Conservation (phyloP, 2,329 filamentous ascomycete genomes). For the Aspergillus clavatus region DNA sequence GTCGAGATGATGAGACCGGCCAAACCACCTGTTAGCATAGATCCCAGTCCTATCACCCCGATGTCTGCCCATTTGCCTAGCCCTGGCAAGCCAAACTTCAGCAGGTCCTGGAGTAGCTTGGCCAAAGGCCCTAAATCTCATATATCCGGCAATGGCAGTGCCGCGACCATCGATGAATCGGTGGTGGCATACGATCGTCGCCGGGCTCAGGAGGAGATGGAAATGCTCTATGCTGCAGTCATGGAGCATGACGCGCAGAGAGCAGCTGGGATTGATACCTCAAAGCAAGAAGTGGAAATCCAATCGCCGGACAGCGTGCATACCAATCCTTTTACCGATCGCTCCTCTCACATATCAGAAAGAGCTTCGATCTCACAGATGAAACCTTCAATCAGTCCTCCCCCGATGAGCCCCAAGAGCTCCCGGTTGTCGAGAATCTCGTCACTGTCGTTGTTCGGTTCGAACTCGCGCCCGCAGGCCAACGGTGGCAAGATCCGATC, state of each 20-base stretch:
- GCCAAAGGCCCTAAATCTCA: constrained; percentile 32
- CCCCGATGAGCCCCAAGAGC: constrained; percentile 29
- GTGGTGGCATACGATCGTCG: constrained; percentile 69
- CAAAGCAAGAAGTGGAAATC: constrained; percentile 14
- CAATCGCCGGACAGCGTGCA: constrained; percentile 23
- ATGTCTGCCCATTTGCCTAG: constrained; percentile 29
- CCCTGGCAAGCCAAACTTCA: constrained; percentile 34
- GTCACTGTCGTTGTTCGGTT: constrained; percentile 40
- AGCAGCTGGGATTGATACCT: constrained; percentile 20
- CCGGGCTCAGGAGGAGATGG: constrained; percentile 76
- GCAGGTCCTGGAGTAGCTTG: constrained; percentile 36
- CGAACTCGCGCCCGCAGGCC: constrained; percentile 36
- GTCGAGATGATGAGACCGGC: constrained; percentile 54
- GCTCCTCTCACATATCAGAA: constrained; percentile 22
- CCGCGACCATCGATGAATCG: constrained; percentile 69
- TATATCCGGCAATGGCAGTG: constrained; percentile 53
- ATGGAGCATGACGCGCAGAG: constrained; percentile 74
- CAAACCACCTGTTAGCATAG: constrained; percentile 24
- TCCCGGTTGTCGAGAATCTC: constrained; percentile 38
- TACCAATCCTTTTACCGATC: constrained; percentile 28
- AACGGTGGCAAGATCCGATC: constrained; percentile 42
- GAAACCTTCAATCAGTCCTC: constrained; percentile 26
- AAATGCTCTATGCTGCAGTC: constrained; percentile 85
- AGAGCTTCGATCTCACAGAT: constrained; percentile 15
- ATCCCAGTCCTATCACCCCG: constrained; percentile 34